Conservation (phyloP, 1,284 basidiomycete species). For the Kalmanozyma brasiliensis region DNA sequence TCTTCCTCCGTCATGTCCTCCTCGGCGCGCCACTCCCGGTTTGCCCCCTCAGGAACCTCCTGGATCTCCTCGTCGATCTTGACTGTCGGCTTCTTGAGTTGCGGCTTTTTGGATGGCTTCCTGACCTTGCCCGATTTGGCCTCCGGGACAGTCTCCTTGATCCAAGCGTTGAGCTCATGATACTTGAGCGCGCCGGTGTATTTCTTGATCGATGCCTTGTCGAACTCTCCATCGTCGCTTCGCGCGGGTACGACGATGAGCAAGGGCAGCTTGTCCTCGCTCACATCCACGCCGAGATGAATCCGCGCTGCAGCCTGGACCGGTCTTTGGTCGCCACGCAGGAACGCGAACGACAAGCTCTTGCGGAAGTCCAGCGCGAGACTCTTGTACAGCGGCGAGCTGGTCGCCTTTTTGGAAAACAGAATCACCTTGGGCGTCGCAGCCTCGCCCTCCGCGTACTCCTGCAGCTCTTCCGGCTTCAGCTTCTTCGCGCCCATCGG, state of each 20-base stretch:
- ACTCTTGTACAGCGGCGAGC: constrained; percentile 63
- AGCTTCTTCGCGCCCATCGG: constrained; percentile 77
- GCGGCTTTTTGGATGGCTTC: constrained; percentile 24
- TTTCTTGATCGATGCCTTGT: constrained; percentile 43
- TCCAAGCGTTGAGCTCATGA: constrained; percentile 57
- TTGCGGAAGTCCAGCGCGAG: constrained; percentile 64
- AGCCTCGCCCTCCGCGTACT: constrained; percentile 38
- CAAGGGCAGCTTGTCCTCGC: constrained; percentile 50
- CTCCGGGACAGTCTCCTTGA: constrained; percentile 52
- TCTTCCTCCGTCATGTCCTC: constrained; percentile 43
- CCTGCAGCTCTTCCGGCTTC: constrained; percentile 71
- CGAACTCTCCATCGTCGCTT: constrained; percentile 20
- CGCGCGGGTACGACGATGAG: constrained; percentile 54
- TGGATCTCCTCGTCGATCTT: constrained; percentile 33
- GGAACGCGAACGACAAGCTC: constrained; percentile 56
- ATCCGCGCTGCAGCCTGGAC: constrained; percentile 48
- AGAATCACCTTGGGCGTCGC: constrained; percentile 59
- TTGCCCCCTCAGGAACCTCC: constrained; percentile 26
- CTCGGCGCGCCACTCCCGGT: constrained; percentile 42
- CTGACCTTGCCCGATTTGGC: constrained; percentile 42
- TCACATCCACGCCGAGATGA: constrained; percentile 53
- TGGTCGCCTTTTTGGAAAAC: constrained; percentile 61
- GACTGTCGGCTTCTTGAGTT: constrained; percentile 34
- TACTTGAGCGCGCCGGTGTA: constrained; percentile 62
- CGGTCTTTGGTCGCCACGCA: constrained; percentile 54